These are phyloP conservation scores for Colletotrichum sp. DNA, from an alignment of 2,329 filamentous ascomycete genomes.

Conservation along the genomic window DNA sequence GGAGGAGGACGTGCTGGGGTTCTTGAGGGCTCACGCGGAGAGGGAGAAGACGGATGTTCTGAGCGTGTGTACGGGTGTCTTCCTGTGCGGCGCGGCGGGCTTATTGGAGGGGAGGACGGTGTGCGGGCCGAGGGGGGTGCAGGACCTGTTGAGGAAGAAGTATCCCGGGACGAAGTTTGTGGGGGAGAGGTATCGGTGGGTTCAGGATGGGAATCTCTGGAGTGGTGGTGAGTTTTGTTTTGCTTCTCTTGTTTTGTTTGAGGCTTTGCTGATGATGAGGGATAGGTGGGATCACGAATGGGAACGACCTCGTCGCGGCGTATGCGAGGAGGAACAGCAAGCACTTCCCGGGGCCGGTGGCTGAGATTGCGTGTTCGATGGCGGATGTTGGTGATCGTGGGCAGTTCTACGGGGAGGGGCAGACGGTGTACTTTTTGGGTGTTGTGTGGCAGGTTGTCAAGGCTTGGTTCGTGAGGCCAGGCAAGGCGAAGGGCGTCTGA, in stretches of 20 bases:
- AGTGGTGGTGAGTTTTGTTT: slow-evolving; percentile 48
- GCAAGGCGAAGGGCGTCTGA: background rate
- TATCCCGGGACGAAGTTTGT: slow-evolving; percentile 46
- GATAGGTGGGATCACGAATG: slow-evolving; percentile 59
- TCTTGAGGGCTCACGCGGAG: slow-evolving; percentile 46
- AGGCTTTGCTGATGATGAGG: background rate
- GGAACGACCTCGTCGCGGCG: slow-evolving; percentile 59
- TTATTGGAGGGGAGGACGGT: slow-evolving; percentile 49
- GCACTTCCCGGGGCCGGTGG: slow-evolving; percentile 47
- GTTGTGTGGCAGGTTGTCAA: slow-evolving; percentile 43
- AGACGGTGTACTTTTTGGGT: slow-evolving; percentile 35
- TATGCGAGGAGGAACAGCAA: slow-evolving; percentile 48
- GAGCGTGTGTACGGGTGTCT: slow-evolving; percentile 56
- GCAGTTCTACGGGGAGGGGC: slow-evolving; percentile 45
- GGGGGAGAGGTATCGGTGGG: slow-evolving; percentile 54
- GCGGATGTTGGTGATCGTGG: slow-evolving; percentile 55
- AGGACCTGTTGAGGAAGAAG: slow-evolving; percentile 40
- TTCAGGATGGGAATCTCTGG: slow-evolving; percentile 60
- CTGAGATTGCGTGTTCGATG: slow-evolving; percentile 47
- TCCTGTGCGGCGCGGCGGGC: slow-evolving; percentile 53
- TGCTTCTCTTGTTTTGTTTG: background rate
- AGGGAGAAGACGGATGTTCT: slow-evolving; percentile 49
- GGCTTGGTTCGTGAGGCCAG: slow-evolving; percentile 32
- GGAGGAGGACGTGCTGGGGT: slow-evolving; percentile 40
- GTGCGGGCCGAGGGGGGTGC: slow-evolving; percentile 51